These are phyloP conservation scores for Aciculoconidium aculeatum DNA, from an alignment of 805 yeast genomes.

Conservation along the genomic window DNA sequence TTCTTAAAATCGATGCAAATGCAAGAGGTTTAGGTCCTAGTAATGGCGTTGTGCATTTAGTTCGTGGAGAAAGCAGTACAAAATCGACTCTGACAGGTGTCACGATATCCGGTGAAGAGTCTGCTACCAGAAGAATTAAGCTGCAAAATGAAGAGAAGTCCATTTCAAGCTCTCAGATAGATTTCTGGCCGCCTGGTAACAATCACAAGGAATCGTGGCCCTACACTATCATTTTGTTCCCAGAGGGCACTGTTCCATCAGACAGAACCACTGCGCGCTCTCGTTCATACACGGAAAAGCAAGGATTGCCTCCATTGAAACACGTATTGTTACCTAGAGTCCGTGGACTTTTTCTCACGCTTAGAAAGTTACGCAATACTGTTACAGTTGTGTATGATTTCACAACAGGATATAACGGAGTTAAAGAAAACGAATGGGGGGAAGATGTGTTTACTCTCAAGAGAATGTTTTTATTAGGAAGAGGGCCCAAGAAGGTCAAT, in stretches of 20 bases:
- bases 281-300: slow-evolving; percentile 48
- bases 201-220: slow-evolving; percentile 25
- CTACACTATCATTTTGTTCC: slow-evolving; percentile 72
- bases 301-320: slow-evolving; percentile 41
- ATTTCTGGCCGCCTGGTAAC: slow-evolving; percentile 28
- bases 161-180: too few species aligned
- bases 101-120: slow-evolving; percentile 33
- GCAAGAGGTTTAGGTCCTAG: slow-evolving; percentile 54
- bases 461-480: slow-evolving; percentile 60
- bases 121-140: too few species aligned
- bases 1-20: slow-evolving; percentile 54
- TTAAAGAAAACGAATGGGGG: slow-evolving; percentile 57
- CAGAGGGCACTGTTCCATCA: slow-evolving; percentile 91
- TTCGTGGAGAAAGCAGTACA: slow-evolving; percentile 19
- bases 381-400: slow-evolving; percentile 67
- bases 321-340: slow-evolving; percentile 78
- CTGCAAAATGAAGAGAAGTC: too few species aligned
- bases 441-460: slow-evolving; percentile 69
- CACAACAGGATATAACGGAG: slow-evolving; percentile 78
- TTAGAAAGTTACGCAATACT: slow-evolving; percentile 49
- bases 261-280: slow-evolving; percentile 57
- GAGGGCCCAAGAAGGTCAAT: slow-evolving; percentile 62
- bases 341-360: slow-evolving; percentile 68
- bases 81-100: slow-evolving; percentile 4
- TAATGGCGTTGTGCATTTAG: slow-evolving; percentile 32